phyloP scores from a whole-genome alignment of 495 filamentous ascomycete species.

The Aspergillus asperescens region DNA sequence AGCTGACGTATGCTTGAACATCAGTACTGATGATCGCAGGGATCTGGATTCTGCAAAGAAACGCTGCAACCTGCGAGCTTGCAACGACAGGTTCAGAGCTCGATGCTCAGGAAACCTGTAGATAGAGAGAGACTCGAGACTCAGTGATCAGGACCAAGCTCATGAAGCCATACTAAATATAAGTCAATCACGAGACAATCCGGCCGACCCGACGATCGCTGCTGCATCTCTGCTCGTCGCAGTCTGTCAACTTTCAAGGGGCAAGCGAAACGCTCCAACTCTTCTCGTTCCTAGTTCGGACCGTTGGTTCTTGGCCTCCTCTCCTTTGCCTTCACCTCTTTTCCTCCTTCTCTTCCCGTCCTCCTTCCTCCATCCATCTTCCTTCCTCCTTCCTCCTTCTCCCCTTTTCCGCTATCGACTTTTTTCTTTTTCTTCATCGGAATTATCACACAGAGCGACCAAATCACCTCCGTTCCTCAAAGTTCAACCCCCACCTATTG shows the following conservation, averaged over 20 bases:
- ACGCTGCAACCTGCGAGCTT: too few relatives aligned
- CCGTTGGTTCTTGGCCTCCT: slow-evolving; percentile 3
- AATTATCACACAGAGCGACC: background rate
- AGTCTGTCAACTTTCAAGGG: slow-evolving; percentile 8
- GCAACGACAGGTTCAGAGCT: too few relatives aligned
- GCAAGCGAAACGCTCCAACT: too few relatives aligned
- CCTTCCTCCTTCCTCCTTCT: slow-evolving; percentile 7
- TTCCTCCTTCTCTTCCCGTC: background rate
- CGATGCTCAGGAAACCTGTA: background rate
- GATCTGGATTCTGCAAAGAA: too few relatives aligned
- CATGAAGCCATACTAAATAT: too few relatives aligned
- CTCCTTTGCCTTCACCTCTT: slow-evolving; percentile 5
- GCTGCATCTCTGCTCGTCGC: slow-evolving; percentile 7
- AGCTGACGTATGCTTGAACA: too few relatives aligned
- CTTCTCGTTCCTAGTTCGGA: background rate
- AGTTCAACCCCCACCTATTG: slow-evolving; percentile 1
- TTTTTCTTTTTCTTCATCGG: slow-evolving; percentile 1
- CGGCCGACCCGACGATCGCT: slow-evolving; percentile 12
- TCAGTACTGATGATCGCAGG: too few relatives aligned
- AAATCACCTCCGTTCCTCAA: background rate
- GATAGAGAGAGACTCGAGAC: too few relatives aligned
- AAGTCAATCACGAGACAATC: slow-evolving; percentile 3
- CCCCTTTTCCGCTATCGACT: background rate
- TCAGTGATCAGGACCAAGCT: too few relatives aligned
- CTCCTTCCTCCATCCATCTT: slow-evolving; percentile 2